Evolutionary conservation across 225 moss, liverwort and hornwort species (phyloP).

Genomic region (Sphagnum contortum): DNA sequence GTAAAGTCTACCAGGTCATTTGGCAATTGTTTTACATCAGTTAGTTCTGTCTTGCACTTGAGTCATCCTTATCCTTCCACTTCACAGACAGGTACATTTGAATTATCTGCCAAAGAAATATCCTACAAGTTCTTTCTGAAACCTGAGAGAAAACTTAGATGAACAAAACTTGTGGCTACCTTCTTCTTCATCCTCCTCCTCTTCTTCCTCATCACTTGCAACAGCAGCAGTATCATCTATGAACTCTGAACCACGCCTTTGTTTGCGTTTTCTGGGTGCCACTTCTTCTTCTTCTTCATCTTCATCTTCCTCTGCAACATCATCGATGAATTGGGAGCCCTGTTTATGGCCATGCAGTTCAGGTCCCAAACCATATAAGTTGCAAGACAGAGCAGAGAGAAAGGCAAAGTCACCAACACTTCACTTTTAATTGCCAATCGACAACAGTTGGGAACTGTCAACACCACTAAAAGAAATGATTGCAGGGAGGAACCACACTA

Average conservation of each 20-base stretch:
- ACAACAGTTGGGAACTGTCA: background rate
- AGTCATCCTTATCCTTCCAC: no score
- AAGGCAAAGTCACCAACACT: background rate
- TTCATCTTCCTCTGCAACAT: slow-evolving; percentile 92
- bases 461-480: background rate
- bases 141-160: no score
- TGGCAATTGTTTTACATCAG: no score
- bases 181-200: slow-evolving; percentile 85
- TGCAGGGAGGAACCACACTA: background rate
- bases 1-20: no score
- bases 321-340: slow-evolving; percentile 83
- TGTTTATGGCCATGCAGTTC: slow-evolving; percentile 8
- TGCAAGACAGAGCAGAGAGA: background rate
- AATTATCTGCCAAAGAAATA: no score
- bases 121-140: no score
- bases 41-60: no score
- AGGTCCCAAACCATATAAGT: no score
- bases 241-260: slow-evolving; percentile 71
- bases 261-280: slow-evolving; percentile 70
- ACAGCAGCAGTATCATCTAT: slow-evolving; percentile 86
- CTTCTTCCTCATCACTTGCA: slow-evolving; percentile 93
- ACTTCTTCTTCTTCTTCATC: slow-evolving; percentile 90
- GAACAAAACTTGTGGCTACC: slow-evolving; percentile 15
- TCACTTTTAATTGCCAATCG: background rate
- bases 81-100: no score